Evolutionary conservation across 768 basidiomycete species (phyloP), one percentile per base, ranked within the genome.

Genomic region (Pulveroboletus sp.): DNA sequence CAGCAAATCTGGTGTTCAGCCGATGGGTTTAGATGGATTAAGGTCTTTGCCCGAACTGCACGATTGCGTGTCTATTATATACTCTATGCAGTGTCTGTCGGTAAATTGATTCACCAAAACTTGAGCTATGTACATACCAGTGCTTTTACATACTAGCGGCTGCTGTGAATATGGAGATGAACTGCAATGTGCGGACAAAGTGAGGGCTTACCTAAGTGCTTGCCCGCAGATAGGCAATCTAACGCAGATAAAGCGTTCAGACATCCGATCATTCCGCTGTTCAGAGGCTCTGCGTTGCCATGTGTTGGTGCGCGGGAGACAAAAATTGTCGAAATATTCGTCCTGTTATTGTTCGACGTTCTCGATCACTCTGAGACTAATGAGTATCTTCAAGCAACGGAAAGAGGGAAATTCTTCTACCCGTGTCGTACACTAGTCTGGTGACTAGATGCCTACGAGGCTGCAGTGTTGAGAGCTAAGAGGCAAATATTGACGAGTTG

Each of bases 31-130:
- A 20, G 39, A 37, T 14, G 36, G 24, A 37, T 5, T 33, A 29
- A 3, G 16, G 13, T 29, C 4, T 9, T 17, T 10, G 5, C 3
- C 25, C 34, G 19, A 13, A 23, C 19, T 8, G 13, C 21, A 20
- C 31, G 5, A 29, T 17, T 29, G 27, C 25, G 23, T 20, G 17
- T 46, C 25, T 2, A 29, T 35, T 54, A 43, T 55, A 49, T 48
- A 54, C 36, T 12, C 17, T 12, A n/a, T 13, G 11, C 25, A 17
- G 17, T 19, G 39, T 35, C 9, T 6, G n/a, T 23, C 14, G 32
- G 27, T 25, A 8, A 37, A 16, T 17, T 14, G 19, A 19, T 20
- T 29, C 44, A 37, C 37, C 25, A 37, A 16, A 17, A 20, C 25
- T 12, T n/a, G 34, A 35, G 44, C 44, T 29, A 32, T 48, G 45